Evolutionary conservation across 768 basidiomycete species (phyloP).

Genomic region (Trametopsis cervina): DNA sequence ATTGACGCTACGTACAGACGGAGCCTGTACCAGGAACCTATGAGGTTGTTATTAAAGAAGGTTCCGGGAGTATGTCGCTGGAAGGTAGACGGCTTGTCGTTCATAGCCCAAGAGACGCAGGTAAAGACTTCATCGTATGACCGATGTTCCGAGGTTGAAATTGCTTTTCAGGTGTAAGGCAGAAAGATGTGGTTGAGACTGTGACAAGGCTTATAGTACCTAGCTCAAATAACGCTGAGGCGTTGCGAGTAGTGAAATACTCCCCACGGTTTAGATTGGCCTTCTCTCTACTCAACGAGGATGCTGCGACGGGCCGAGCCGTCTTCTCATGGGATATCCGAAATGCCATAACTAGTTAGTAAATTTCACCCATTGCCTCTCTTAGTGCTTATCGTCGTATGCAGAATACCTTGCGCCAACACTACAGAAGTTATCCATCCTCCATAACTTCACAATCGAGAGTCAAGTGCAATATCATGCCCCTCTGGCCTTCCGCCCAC

Average conservation of each 20-base stretch:
- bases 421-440: conserved; percentile 44
- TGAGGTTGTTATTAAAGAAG: not conserved
- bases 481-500: conserved; percentile 76
- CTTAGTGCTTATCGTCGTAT: not conserved
- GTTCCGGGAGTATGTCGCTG: not conserved
- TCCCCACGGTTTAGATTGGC: conserved; percentile 77
- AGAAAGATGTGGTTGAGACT: conserved; percentile 21
- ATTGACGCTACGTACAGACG: not conserved
- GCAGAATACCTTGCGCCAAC: conserved; percentile 69
- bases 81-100: not conserved
- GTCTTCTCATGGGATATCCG: conserved; percentile 71
- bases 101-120: not conserved
- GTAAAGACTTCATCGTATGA: too few relatives aligned
- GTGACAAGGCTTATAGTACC: conserved; percentile 35
- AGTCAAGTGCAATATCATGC: conserved; percentile 93
- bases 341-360: conserved; percentile 55
- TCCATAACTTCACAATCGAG: conserved; percentile 92
- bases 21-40: not conserved
- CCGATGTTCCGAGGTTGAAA: too few relatives aligned
- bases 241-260: conserved; percentile 59
- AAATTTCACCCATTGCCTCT: not conserved
- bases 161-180: not conserved
- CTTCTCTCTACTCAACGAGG: conserved; percentile 92
- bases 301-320: conserved; percentile 58
- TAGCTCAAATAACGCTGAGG: not conserved